These are phyloP conservation scores for Garcia nutans DNA, from an alignment of 345 rosid species.

Conservation along the genomic window DNA sequence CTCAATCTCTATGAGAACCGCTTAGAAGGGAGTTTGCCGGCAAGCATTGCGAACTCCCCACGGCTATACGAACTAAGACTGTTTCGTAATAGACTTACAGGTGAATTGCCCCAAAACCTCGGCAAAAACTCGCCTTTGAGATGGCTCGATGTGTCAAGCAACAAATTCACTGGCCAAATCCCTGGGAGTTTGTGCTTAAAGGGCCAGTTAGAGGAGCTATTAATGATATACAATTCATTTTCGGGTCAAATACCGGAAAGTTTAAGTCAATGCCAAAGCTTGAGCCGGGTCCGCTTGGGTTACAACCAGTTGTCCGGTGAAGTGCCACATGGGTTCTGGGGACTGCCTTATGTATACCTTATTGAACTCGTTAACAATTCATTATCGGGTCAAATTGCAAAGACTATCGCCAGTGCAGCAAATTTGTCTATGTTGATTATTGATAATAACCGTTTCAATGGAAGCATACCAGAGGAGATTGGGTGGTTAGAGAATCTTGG, in stretches of 20 bases:
- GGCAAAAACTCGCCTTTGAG: constrained; percentile 74
- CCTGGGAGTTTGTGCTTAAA: constrained; percentile 63
- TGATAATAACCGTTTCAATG: constrained; percentile 62
- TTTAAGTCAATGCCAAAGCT: constrained; percentile 56
- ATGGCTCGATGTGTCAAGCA: constrained; percentile 77
- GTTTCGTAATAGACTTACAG: constrained; percentile 62
- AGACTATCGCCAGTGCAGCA: constrained; percentile 56
- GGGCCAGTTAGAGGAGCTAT: constrained; percentile 71
- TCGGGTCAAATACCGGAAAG: constrained; percentile 65
- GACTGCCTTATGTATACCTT: constrained; percentile 73
- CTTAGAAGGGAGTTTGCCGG: constrained; percentile 66
- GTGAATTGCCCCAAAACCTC: constrained; percentile 64
- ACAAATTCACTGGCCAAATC: constrained; percentile 59
- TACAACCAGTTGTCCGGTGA: constrained; percentile 70
- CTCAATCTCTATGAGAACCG: constrained; percentile 82
- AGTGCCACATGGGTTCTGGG: constrained; percentile 81
- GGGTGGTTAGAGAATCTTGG: constrained; percentile 57
- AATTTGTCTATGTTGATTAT: constrained; percentile 64
- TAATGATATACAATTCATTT: constrained; percentile 62
- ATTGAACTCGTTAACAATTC: constrained; percentile 65
- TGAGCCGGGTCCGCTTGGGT: constrained; percentile 71
- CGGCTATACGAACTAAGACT: constrained; percentile 75
- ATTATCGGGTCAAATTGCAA: constrained; percentile 63
- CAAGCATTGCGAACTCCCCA: constrained; percentile 62
- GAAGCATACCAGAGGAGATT: constrained; percentile 69